Evolutionary conservation across 306 rosid species (phyloP).

Genomic region (Medicago arabica): DNA sequence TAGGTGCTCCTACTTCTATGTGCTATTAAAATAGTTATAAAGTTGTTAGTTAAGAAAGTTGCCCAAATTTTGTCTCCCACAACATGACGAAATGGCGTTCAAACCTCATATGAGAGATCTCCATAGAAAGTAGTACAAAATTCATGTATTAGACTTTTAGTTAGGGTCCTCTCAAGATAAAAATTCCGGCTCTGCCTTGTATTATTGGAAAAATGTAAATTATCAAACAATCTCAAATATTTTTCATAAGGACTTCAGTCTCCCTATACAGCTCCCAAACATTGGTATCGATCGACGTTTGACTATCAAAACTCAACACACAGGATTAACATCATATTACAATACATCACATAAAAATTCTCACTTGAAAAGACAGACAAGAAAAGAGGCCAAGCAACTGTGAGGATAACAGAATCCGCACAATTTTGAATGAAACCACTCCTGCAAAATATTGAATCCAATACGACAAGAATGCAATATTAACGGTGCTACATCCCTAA

Average conservation of each 20-base stretch:
- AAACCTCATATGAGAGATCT: too few species aligned
- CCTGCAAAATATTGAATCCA: background rate
- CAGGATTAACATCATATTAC: background rate
- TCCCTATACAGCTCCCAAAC: background rate
- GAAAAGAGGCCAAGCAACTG: background rate
- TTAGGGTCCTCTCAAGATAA: too few species aligned
- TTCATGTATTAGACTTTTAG: too few species aligned
- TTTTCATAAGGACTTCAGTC: background rate
- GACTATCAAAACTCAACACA: background rate
- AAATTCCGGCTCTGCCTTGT: too few species aligned
- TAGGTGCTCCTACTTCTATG: too few species aligned
- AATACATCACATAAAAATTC: background rate
- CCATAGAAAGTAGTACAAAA: too few species aligned
- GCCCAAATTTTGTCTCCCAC: too few species aligned
- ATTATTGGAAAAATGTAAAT: too few species aligned
- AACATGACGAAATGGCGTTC: too few species aligned
- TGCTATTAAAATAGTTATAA: too few species aligned
- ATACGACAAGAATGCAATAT: background rate
- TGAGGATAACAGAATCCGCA: background rate
- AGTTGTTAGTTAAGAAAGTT: too few species aligned
- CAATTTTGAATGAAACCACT: background rate
- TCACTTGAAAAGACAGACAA: background rate
- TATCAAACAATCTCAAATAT: too few species aligned
- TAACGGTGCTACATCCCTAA: background rate
- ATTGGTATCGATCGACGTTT: background rate